These are phyloP conservation scores for Citrus sp. DNA, from an alignment of 345 rosid genomes.

Conservation along the genomic window DNA sequence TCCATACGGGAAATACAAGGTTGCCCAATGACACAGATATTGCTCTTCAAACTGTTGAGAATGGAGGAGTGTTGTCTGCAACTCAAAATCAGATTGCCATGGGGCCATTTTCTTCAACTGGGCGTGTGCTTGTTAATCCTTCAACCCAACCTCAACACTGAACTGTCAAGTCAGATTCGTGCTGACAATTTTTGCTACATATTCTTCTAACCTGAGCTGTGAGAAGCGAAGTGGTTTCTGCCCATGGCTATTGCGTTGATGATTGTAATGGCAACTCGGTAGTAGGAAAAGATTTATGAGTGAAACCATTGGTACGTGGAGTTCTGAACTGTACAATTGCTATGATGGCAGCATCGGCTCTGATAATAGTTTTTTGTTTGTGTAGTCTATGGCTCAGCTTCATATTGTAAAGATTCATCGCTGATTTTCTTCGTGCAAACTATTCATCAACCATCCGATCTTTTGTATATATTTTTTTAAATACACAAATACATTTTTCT, in stretches of 20 bases:
- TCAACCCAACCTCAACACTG: conserved; percentile 3
- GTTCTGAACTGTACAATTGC: not conserved
- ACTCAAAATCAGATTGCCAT: conserved; percentile 1
- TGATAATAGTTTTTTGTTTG: not conserved
- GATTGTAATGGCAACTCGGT: not conserved
- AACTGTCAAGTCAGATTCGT: not conserved
- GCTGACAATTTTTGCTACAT: conserved; percentile 13
- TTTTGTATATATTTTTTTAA: too few species aligned
- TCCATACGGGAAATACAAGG: conserved; percentile 46
- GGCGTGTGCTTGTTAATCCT: not conserved
- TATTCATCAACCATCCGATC: too few species aligned
- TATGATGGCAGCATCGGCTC: not conserved
- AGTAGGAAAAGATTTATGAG: not conserved
- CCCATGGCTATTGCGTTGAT: not conserved
- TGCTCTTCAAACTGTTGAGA: conserved; percentile 39
- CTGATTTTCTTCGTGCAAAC: too few species aligned
- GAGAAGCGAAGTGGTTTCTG: conserved; percentile 3
- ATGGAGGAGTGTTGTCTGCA: conserved; percentile 20
- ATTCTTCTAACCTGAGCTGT: conserved; percentile 20
- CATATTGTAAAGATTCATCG: not conserved
- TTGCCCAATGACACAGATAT: conserved; percentile 21
- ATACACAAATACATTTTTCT: too few species aligned
- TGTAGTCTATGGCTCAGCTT: not conserved
- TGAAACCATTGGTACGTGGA: not conserved
- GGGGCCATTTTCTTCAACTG: not conserved